Base-by-base conservation (phyloP, 2,329 filamentous ascomycete genomes). In the Colletotrichum tropicale region DNA sequence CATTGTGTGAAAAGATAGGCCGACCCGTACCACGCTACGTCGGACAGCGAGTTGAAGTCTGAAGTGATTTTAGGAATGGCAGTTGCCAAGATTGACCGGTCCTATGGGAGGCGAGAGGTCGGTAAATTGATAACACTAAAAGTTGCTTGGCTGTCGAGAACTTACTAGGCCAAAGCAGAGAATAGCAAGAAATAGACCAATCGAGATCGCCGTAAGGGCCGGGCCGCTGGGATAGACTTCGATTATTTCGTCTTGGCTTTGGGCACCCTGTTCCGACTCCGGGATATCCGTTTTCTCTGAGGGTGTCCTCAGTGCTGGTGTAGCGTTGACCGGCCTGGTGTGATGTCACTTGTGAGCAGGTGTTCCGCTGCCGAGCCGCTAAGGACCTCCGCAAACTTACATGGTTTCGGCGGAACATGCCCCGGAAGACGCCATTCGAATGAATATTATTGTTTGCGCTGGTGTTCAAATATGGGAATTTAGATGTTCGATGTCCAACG, bases 31-130 rank as follows among this genome's bases (percentile, higher is more conserved):
- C 60, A 79, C n/a, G 64, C 69, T 2, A 78, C 74, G 62, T 77
- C 71, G 16, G 64, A 21, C 5, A 78, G 69, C 28, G 72, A 76
- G 6, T 73, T 58, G 34, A 77, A 78, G 13, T 76, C 68, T 48
- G 62, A 32, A 8, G 77, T 77, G 34, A 77, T 77, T 43, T 70
- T 73, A 16, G 78, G 77, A n/a, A 76, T 60, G 10, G 71, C 77
- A 16, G 75, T 78, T 1, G 64, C 56, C 24, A 78, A 48, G 28
- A 78, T 77, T 15, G 66, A 68, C 4, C 71, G 61, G 26, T 76
- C 71, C 76, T 78, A 28, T 16, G 15, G 12, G 34, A 9, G 64
- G 15, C 4, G 36, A 68, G 6, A 8, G 10, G 13, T 65, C 18
- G 66, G 70, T n/a, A 24, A 36, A 36, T 34, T 2, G 28, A 16